These are phyloP conservation scores for Raphidocelis subcapitata DNA, from an alignment of 139 green algal species.

Conservation along the genomic window DNA sequence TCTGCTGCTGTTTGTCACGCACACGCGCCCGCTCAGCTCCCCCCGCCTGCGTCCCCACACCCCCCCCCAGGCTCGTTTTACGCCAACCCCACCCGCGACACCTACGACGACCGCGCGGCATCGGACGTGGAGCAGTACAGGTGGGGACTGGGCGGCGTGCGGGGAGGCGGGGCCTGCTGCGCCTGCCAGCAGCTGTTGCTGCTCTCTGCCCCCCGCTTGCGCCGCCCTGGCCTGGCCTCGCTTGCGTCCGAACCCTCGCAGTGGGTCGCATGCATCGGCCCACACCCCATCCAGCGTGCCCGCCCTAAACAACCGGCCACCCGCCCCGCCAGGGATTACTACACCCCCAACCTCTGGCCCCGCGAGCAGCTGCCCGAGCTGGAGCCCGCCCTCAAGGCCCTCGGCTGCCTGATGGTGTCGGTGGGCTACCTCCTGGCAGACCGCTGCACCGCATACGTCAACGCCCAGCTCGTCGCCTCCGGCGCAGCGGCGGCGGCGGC, in stretches of 20 bases:
- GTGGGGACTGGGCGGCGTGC: not conserved
- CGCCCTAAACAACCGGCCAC: constrained; percentile 17
- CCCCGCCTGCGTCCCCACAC: not conserved
- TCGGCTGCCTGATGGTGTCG: constrained; percentile 54
- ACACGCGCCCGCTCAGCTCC: not conserved
- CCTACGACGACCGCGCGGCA: not conserved
- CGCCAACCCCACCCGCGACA: constrained; percentile 62
- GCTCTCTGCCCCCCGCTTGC: too few species aligned
- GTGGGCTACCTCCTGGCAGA: constrained; percentile 54
- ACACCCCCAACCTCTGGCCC: constrained; percentile 76
- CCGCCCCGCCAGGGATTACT: constrained; percentile 54
- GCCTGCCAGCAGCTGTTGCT: not conserved
- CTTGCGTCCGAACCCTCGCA: too few species aligned
- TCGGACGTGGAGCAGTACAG: not conserved
- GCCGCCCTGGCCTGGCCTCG: not conserved
- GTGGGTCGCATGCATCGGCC: too few species aligned
- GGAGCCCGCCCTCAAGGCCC: constrained; percentile 60
- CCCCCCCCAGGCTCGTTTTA: constrained; percentile 55
- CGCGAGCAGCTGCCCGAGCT: constrained; percentile 58
- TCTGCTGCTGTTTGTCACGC: not conserved
- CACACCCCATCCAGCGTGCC: not conserved
- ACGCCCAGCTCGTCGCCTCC: not conserved
- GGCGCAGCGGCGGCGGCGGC: constrained; percentile 18
- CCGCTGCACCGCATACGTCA: constrained; percentile 40
- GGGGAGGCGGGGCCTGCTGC: not conserved